Conservation (phyloP, 164 flowering plant species). For the Liriodendron chinense region DNA sequence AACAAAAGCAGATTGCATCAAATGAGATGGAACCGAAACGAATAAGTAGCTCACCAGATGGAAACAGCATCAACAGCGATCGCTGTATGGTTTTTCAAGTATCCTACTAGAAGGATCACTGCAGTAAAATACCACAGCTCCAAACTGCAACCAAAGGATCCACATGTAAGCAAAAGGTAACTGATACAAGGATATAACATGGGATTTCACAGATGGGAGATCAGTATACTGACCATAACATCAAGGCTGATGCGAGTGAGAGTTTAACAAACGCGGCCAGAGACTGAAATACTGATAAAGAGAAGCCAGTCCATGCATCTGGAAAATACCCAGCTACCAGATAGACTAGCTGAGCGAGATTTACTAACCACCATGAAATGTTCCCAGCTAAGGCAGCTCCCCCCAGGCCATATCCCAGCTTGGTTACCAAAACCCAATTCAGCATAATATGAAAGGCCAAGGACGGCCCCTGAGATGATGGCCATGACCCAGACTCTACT, state of each 20-base stretch:
- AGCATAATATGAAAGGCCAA: constrained; percentile 35
- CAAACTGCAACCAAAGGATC: constrained; percentile 33
- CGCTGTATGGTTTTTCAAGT: constrained; percentile 22
- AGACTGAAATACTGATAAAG: constrained; percentile 36
- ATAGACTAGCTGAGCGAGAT: constrained; percentile 35
- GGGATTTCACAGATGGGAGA: background rate
- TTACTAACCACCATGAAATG: constrained; percentile 43
- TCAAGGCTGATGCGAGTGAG: constrained; percentile 53
- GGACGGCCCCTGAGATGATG: constrained; percentile 22
- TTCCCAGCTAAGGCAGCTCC: constrained; percentile 51
- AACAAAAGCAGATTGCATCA: background rate
- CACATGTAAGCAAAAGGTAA: background rate
- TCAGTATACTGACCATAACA: constrained; percentile 41
- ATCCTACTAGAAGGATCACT: constrained; percentile 30
- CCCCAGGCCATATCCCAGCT: constrained; percentile 34
- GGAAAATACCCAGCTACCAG: constrained; percentile 39
- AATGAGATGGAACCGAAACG: background rate
- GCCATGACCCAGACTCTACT: constrained; percentile 54
- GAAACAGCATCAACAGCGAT: constrained; percentile 35
- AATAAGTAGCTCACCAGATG: constrained; percentile 22
- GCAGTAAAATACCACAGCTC: constrained; percentile 42
- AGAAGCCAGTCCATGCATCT: constrained; percentile 51
- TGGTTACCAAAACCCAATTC: constrained; percentile 38
- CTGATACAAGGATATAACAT: background rate
- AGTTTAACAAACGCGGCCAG: constrained; percentile 41